phyloP scores from a whole-genome alignment of 164 flowering plant genomes.

The Chimonanthus salicifolius region DNA sequence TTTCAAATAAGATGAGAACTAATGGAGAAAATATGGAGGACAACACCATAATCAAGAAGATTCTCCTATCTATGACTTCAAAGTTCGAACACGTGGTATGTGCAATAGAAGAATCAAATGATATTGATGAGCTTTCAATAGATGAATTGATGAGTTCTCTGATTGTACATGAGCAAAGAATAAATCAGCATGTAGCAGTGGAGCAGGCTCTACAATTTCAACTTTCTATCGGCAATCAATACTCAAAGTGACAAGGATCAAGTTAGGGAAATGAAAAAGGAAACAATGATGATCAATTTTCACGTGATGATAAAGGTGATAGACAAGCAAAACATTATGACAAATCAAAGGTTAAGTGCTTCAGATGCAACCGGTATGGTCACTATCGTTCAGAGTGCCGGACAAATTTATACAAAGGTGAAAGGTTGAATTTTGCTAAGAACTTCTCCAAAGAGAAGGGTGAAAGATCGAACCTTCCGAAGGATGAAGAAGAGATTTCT shows the following conservation, averaged over 20 bases:
- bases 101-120: too few species aligned
- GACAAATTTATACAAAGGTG: too few species aligned
- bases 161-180: background rate
- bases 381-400: background rate
- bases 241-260: too few species aligned
- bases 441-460: background rate
- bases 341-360: background rate
- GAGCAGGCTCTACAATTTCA: background rate
- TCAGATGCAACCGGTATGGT: background rate
- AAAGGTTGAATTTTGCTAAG: too few species aligned
- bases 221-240: too few species aligned
- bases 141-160: background rate
- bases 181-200: background rate
- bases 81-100: too few species aligned
- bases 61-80: conserved; percentile 1
- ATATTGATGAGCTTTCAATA: conserved; percentile 6
- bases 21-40: conserved; percentile 8
- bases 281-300: background rate
- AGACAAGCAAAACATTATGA: background rate
- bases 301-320: background rate
- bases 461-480: background rate
- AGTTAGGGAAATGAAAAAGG: background rate
- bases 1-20: conserved; percentile 10
- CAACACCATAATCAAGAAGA: conserved; percentile 6
- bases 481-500: background rate